A percentile compares a stretch with the other conserved stretches of the same genome.
Conservation (phyloP, 2,329 filamentous ascomycete genomes). For the Cladophialophora exuberans region DNA sequence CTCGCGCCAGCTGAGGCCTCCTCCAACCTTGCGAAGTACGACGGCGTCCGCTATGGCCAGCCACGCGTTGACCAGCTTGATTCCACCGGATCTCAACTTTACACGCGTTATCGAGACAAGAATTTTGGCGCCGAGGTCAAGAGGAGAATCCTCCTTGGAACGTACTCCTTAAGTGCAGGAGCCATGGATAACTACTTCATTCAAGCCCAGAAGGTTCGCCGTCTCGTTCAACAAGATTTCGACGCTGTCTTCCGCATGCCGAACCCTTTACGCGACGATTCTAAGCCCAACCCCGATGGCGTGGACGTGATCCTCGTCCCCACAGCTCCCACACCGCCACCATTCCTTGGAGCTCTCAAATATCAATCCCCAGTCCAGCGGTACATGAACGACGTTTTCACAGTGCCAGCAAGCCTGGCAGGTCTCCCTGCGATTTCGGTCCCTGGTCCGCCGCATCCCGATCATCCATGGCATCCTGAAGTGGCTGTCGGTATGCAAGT, state of each 20-base stretch:
- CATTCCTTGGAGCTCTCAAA: slow-evolving; percentile 62
- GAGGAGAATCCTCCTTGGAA: slow-evolving; percentile 82
- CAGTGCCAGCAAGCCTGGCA: slow-evolving; percentile 89
- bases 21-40: slow-evolving; percentile 95
- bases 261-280: slow-evolving; percentile 63
- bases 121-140: slow-evolving; percentile 85
- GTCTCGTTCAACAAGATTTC: slow-evolving; percentile 84
- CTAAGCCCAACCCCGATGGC: slow-evolving; percentile 51
- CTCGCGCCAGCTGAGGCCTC: slow-evolving; percentile 93
- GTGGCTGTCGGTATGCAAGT: slow-evolving; percentile 48
- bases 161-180: slow-evolving; percentile 85
- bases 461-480: slow-evolving; percentile 26
- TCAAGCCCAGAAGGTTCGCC: slow-evolving; percentile 84
- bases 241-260: slow-evolving; percentile 71
- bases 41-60: slow-evolving; percentile 88
- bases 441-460: slow-evolving; percentile 55
- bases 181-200: slow-evolving; percentile 97
- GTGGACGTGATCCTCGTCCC: slow-evolving; percentile 89
- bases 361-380: slow-evolving; percentile 61
- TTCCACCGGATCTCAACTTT: slow-evolving; percentile 66
- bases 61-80: slow-evolving; percentile 53
- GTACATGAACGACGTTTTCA: slow-evolving; percentile 95
- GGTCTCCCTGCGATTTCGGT: slow-evolving; percentile 88
- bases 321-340: slow-evolving; percentile 78
- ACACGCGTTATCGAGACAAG: slow-evolving; percentile 71